Base-by-base conservation (phyloP, 1,284 basidiomycete genomes). In the Mycena citricolor region DNA sequence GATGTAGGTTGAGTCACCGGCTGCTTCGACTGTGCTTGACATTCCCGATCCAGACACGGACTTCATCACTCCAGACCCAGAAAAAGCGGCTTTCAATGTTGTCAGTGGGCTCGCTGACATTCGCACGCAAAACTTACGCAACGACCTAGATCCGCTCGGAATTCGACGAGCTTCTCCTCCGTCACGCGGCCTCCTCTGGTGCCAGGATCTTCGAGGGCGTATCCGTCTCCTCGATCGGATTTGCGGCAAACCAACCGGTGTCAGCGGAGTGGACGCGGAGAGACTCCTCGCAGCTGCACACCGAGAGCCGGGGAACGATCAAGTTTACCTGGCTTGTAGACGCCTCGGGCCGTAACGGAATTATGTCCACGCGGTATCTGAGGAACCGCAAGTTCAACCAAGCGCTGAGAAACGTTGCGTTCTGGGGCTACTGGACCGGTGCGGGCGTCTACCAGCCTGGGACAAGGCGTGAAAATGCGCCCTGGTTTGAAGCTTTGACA, bases 11-110 rank as follows among this genome's bases (percentile, higher is more conserved):
- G 34, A 7, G 14, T 28, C 25, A 36, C 16, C 16, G 12, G 16
- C 14, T 78, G 77, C 76, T 75, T 13, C 79, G 78, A 28, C 74
- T 79, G 44, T 74, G 74, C 16, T 71, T 80, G 51, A 83, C 82
- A 57, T 77, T 82, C 48, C 78, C 73, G 47, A 75, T 79, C 45
- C 74, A 64, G 55, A 35, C 39, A 33, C 33, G 22, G 24, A 23
- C 20, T 40, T 31, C 12, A 22, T 44, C 44, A 21, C 45, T 30
- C 43, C 32, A 33, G 17, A 21, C 17, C 23, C 30, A n/a, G 45
- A 82, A 78, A 81, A 54, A 79, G 79, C 3, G 76, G 82, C 57
- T 81, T 83, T 56, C 72, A 74, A 75, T 36, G 62, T 57, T 77
- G 34, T 74, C 74, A 4, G 52, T 79, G 24, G 79, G 77, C 30